phyloP scores from a whole-genome alignment of 202 grass and related monocot genomes.

The Carex arenaria region DNA sequence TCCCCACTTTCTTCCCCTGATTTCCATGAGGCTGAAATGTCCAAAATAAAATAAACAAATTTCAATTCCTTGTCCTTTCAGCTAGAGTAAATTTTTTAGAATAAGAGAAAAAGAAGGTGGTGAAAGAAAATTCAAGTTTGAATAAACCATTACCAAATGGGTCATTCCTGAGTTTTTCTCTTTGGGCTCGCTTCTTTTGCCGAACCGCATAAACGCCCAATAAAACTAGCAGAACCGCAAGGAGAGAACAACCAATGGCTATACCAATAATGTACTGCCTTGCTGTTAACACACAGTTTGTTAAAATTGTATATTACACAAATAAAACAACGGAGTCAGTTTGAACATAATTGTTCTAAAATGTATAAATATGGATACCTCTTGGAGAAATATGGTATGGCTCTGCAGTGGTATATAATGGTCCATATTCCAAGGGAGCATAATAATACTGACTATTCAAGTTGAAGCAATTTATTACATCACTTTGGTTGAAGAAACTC shows the following conservation, averaged over 20 bases:
- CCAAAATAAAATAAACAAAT: background rate
- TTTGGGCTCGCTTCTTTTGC: slow-evolving; percentile 58
- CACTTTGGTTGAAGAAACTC: slow-evolving; percentile 43
- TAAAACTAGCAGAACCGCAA: slow-evolving; percentile 26
- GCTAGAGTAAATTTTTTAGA: background rate
- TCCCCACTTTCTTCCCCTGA: slow-evolving; percentile 57
- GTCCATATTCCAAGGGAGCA: slow-evolving; percentile 29
- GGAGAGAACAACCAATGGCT: slow-evolving; percentile 35
- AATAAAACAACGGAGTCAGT: background rate
- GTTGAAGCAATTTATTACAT: slow-evolving; percentile 58
- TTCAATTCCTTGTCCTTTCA: background rate
- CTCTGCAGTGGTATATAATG: slow-evolving; percentile 30
- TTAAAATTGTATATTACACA: background rate
- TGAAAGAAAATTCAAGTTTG: background rate
- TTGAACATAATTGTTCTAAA: background rate
- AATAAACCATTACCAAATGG: slow-evolving; percentile 59
- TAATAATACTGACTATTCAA: slow-evolving; percentile 43
- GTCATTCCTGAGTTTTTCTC: slow-evolving; percentile 33
- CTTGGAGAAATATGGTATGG: slow-evolving; percentile 18
- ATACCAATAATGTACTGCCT: slow-evolving; percentile 32
- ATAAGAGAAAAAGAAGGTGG: background rate
- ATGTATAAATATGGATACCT: background rate
- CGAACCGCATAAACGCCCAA: slow-evolving; percentile 41
- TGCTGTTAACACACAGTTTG: background rate
- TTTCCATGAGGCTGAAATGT: slow-evolving; percentile 67